These are phyloP conservation scores for Microstroma glucosiphilum DNA, from an alignment of 1,284 basidiomycete species.

Conservation along the genomic window DNA sequence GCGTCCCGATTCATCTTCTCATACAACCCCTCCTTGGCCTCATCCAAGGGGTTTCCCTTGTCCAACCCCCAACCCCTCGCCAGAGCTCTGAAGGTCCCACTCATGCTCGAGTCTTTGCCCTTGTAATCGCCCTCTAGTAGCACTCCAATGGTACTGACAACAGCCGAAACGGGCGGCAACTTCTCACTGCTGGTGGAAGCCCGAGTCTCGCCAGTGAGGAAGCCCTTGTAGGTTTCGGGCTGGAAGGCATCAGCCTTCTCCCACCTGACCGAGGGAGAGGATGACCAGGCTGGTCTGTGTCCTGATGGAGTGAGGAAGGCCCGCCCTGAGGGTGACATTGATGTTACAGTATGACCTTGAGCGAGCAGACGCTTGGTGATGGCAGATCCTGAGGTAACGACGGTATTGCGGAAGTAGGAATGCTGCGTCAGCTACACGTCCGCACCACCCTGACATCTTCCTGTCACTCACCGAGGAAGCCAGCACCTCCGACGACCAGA, in stretches of 20 bases:
- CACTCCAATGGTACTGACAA: constrained; percentile 86
- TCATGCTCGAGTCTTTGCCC: constrained; percentile 38
- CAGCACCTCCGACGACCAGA: constrained; percentile 2
- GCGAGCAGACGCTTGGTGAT: constrained; percentile 3
- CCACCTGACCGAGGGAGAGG: constrained; percentile 43
- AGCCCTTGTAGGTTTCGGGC: constrained; percentile 61
- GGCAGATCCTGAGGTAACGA: neutral
- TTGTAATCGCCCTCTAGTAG: constrained; percentile 84
- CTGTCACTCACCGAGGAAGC: constrained; percentile 5
- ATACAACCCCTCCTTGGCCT: constrained; percentile 55
- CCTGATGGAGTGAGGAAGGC: constrained; percentile 82
- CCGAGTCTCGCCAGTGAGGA: constrained; percentile 51
- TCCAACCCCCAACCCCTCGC: constrained; percentile 52
- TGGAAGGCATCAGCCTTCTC: constrained; percentile 59
- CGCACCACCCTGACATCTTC: neutral
- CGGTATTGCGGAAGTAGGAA: too few species aligned
- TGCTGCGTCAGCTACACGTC: neutral
- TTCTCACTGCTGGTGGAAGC: constrained; percentile 67
- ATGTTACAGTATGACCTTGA: constrained; percentile 1
- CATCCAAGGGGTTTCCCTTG: constrained; percentile 45
- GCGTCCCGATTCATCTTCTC: constrained; percentile 79
- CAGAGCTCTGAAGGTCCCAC: constrained; percentile 29
- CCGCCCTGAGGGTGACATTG: constrained; percentile 54
- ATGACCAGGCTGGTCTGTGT: constrained; percentile 77
- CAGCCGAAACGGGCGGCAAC: neutral